A percentile compares a stretch with the other conserved stretches of the same genome.
phyloP scores from a whole-genome alignment of 805 yeast genomes.

The Yarrowia sp. region DNA sequence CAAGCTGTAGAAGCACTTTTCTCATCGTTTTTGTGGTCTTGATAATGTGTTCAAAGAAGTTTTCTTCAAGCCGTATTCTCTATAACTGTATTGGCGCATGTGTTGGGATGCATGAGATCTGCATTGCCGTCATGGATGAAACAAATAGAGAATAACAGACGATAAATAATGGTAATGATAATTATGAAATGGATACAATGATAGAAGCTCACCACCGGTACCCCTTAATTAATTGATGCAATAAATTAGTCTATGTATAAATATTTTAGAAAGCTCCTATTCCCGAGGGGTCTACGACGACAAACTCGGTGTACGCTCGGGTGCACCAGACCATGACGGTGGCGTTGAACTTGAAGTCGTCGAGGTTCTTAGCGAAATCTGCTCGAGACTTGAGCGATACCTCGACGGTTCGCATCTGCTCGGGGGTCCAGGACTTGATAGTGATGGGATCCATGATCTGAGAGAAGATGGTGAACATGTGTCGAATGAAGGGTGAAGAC shows the following conservation, averaged over 20 bases:
- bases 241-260: conserved; percentile 20
- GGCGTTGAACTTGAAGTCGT: conserved; percentile 25
- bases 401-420: neutral
- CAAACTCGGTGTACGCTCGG: neutral
- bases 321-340: conserved; percentile 6
- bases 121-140: neutral
- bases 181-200: too few species aligned
- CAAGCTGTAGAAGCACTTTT: neutral
- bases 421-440: neutral
- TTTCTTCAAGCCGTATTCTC: too few species aligned
- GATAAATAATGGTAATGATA: too few species aligned
- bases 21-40: neutral
- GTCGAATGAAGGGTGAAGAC: conserved; percentile 1
- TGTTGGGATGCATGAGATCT: conserved; percentile 7
- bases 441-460: neutral
- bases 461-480: conserved; percentile 6
- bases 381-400: neutral
- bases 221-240: too few species aligned
- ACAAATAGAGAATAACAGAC: too few species aligned
- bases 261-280: neutral
- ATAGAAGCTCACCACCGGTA: too few species aligned
- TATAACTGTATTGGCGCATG: neutral
- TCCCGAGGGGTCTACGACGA: neutral
- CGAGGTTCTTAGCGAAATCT: neutral
- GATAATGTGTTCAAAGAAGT: too few species aligned